Base-by-base conservation (phyloP, 495 filamentous ascomycete genomes). In the Aspergillus leporis region DNA sequence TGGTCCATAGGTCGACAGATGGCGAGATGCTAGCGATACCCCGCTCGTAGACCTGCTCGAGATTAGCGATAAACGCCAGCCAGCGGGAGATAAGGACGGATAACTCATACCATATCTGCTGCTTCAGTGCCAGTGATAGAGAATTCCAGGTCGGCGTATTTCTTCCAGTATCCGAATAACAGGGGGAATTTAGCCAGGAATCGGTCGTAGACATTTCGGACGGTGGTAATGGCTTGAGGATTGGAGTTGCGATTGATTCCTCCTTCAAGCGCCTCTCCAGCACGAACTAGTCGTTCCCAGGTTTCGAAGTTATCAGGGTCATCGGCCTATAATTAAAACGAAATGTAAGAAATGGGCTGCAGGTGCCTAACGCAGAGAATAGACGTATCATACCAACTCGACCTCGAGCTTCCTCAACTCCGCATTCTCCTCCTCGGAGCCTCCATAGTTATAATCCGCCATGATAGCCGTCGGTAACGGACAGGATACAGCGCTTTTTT, bases 161-260 rank as follows among this genome's bases (percentile, higher is more conserved):
- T 98, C 78, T 97, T 97, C 94, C 94, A 99, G 74, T 97, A 99
- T 43, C 93, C 94, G 70, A 97, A 99, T 2, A 98, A 84, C 23
- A 98, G 81, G 1, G 94, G 94, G 66, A 97, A 99, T 69, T 96
- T 97, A 54, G 91, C 88, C 9, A 99, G 85, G 68, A 99, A 93
- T 9, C 89, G 85, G 70, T 99, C 95, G 72, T 96, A 98, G 53
- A 87, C 83, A 64, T 89, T 84, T 65, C 94, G 86, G 31, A 89
- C 87, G 10, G 91, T 86, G 22, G 90, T 88, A 64, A 99, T 92
- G 5, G 94, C 90, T 68, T 96, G 90, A 5, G 95, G 93, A 65
- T 90, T 97, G 52, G 94, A 97, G 72, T 99, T 98, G 58, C 95
- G 87, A 66, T 93, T 98, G 54, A 99, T 83, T 13, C 94, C 94